Percentiles rank a stretch among this genome's conserved stretches.
phyloP scores from a whole-genome alignment of 148 eudicot genomes.

The Mesembryanthemum crystallinum region DNA sequence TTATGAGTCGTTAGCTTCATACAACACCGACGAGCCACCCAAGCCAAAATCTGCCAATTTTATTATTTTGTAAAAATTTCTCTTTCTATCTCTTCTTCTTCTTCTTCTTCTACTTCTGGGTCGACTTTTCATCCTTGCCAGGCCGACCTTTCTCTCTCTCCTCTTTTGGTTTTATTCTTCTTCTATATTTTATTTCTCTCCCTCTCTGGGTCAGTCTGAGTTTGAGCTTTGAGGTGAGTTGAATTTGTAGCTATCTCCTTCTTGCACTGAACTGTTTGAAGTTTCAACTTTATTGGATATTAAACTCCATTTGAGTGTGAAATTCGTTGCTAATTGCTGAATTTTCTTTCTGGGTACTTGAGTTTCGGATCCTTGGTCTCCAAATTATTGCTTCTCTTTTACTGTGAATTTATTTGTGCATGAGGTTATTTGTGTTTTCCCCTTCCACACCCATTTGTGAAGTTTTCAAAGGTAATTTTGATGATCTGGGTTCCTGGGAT shows the following conservation, averaged over 20 bases:
- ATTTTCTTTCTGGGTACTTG: slow-evolving; percentile 20
- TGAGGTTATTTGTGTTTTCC: not conserved
- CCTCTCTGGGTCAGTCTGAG: slow-evolving; percentile 14
- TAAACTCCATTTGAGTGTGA: not conserved
- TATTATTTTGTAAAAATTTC: not conserved
- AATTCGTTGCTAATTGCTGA: not conserved
- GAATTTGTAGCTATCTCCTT: not conserved
- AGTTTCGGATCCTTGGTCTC: slow-evolving; percentile 12
- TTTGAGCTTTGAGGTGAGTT: slow-evolving; percentile 27
- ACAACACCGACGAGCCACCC: slow-evolving; percentile 36
- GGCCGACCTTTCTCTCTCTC: not conserved
- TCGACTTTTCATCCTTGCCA: slow-evolving; percentile 37
- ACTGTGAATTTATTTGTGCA: not conserved
- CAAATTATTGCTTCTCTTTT: not conserved
- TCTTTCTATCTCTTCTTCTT: not conserved
- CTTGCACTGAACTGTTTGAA: not conserved
- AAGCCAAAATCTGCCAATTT: not conserved
- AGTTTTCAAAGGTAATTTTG: not conserved
- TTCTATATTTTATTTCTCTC: not conserved
- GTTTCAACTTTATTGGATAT: not conserved
- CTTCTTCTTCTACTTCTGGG: slow-evolving; percentile 3
- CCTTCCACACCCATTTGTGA: too few species aligned
- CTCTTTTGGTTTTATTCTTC: not conserved
- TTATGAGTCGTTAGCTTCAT: slow-evolving; percentile 12
- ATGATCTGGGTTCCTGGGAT: not conserved